Conservation (phyloP, 768 basidiomycete genomes). For the Suillus tomentosus region DNA sequence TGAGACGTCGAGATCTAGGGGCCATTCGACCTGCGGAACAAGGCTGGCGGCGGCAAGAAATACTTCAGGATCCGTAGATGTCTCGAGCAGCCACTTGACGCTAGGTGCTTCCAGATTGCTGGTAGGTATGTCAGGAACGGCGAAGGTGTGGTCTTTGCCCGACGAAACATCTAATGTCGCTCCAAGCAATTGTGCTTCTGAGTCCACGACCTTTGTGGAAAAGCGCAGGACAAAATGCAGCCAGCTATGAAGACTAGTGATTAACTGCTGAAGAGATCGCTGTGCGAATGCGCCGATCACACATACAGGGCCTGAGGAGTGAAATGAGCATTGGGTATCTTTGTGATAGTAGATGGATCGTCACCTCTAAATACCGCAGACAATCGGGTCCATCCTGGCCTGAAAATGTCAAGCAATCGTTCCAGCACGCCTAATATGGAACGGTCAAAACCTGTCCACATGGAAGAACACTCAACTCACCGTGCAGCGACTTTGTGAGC, state of each 20-base stretch:
- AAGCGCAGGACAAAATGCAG: not conserved
- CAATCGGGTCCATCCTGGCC: not conserved
- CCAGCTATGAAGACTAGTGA: not conserved
- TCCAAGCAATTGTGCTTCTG: not conserved
- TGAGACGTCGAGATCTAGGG: not conserved
- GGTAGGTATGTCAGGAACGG: not conserved
- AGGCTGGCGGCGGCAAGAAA: not conserved
- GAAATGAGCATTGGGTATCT: not conserved
- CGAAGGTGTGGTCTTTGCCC: not conserved
- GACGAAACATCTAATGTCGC: too few species aligned
- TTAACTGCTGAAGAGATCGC: not conserved
- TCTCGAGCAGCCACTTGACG: constrained; percentile 12
- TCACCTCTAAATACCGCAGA: not conserved
- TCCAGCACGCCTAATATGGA: not conserved
- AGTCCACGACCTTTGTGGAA: not conserved
- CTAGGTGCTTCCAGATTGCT: not conserved
- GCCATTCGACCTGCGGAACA: not conserved
- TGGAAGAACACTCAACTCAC: not conserved
- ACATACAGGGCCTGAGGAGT: not conserved
- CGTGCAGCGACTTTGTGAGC: not conserved
- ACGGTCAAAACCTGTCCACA: not conserved
- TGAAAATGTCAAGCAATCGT: not conserved
- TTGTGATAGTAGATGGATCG: not conserved
- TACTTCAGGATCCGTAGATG: not conserved
- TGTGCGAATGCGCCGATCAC: not conserved